Base-by-base conservation (phyloP, 164 flowering plant genomes). In the Liriodendron chinense region DNA sequence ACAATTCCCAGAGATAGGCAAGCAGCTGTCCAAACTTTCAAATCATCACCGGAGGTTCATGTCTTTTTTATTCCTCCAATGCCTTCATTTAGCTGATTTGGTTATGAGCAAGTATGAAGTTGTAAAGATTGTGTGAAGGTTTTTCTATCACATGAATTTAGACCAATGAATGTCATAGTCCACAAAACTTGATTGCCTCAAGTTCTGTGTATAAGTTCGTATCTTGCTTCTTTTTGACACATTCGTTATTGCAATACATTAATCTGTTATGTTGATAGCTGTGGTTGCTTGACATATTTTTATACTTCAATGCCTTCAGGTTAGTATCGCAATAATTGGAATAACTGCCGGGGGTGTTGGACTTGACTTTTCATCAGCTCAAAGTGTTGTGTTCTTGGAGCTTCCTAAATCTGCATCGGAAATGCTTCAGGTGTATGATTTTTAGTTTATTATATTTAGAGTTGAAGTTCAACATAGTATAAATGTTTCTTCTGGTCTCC, bases 351-450 rank as follows among this genome's bases (percentile, higher is more conserved):
- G 94, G 3, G 89, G 91, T 48, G 85, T 87, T 83, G 99, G 98
- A 72, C 86, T 94, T 63, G 89, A 96, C 84, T 84, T 96, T 69
- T 87, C 97, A 73, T 72, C 85, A 25, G 97, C 98, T 26, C 87
- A 86, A 75, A 84, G 82, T 88, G 98, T 94, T 75, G 94, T 91
- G 65, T 94, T 96, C 80, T 76, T 96, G 86, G 99, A 96, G 86
- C 82, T 96, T 72, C 99, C 98, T 24, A 79, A 82, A 77, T 78
- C 88, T 5, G 86, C 92, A 34, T 82, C 89, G 28, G 80, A 82
- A 70, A 82, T 94, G 94, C 89, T 84, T 77, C 99, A 96, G 99
- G 99, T 95, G 2, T 34, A 43, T n/a, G 18, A 20, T 50, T 10
- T 64, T 20, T 73, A 7, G 21, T 62, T 72, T 72, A n/a, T 22